Evolutionary conservation across 2,329 filamentous ascomycete genomes (phyloP).

Genomic region (Neofusicoccum parvum): DNA sequence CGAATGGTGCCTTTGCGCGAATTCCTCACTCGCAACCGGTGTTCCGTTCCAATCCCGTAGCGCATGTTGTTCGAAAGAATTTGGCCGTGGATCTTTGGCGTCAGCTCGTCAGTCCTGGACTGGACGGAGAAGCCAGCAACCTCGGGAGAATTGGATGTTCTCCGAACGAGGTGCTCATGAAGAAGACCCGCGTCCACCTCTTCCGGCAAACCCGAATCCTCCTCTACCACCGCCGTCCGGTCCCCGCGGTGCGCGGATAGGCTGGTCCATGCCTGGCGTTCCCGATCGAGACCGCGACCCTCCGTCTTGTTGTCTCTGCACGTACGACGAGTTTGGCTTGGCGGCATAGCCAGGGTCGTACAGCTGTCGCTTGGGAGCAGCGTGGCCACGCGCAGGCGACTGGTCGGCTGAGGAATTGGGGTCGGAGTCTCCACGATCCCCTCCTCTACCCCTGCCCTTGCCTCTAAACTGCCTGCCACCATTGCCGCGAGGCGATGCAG

Average conservation of each 20-base stretch:
- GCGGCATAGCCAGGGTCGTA: constrained; percentile 75
- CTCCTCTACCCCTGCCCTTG: constrained; percentile 41
- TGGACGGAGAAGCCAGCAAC: background rate
- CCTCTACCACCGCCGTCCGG: constrained; percentile 76
- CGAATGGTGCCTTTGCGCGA: background rate
- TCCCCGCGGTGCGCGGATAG: constrained; percentile 73
- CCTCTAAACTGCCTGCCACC: constrained; percentile 34
- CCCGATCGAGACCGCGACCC: constrained; percentile 51
- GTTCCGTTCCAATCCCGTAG: background rate
- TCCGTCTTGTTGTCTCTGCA: constrained; percentile 35
- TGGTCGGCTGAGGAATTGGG: constrained; percentile 38
- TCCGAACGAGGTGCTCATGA: background rate
- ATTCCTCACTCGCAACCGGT: constrained; percentile 1
- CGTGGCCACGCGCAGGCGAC: constrained; percentile 40
- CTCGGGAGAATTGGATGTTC: background rate
- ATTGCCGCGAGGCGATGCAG: constrained; percentile 27
- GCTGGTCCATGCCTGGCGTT: constrained; percentile 64
- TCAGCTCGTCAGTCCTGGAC: background rate
- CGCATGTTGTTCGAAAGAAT: background rate
- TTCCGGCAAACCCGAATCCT: constrained; percentile 68
- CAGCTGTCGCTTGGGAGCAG: constrained; percentile 60
- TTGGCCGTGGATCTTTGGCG: constrained; percentile 3
- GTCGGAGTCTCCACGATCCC: constrained; percentile 34
- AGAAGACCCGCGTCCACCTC: constrained; percentile 11
- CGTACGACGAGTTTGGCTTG: constrained; percentile 55